Evolutionary conservation across 2,329 filamentous ascomycete genomes (phyloP), one percentile per base, ranked within the genome.

Genomic region (Penicillium sp.): DNA sequence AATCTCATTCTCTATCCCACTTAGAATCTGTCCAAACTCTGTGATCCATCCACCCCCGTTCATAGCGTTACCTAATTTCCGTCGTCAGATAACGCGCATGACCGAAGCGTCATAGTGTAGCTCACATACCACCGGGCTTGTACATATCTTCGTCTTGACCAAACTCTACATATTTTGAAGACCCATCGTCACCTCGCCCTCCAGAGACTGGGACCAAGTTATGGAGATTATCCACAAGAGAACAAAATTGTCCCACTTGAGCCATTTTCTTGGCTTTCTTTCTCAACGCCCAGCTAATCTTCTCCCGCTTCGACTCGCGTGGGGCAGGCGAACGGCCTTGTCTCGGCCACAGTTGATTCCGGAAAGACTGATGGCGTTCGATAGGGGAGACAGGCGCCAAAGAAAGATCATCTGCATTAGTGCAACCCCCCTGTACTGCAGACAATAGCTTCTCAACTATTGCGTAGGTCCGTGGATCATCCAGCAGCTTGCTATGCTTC

Each of bases 201-300:
- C 29, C 25, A 15, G 42, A 23, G 9, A 48, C 41, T 8, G 55
- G 51, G 20, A 54, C n/a, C 33, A 54, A 41, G 9, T 9, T 6
- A 31, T 57, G 25, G 5, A 54, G 43, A 26, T 14, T 49, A 3
- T 57, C 48, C 5, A 54, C 55, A 15, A 54, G 42, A 18, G 35
- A 26, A 6, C 47, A 43, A n/a, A 57, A 54, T 23, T 45, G 51
- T 2, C 43, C 48, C 9, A 57, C 55, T 33, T 52, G 55, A 4
- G 35, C 29, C 12, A 46, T 37, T 25, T 52, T 43, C 27, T 33
- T 48, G 3, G 27, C 48, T 25, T 52, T 57, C 6, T 33, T 42
- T 41, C 44, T 40, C 18, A 52, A 27, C 6, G 40, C 44, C 55
- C 55, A 54, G 11, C 25, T 44, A 15, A 57, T n/a, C 25, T 49